Percentiles rank a stretch among this genome's conserved stretches.
Evolutionary conservation across 1,139 yeast species (phyloP).

Genomic region (Geotrichum candidum): DNA sequence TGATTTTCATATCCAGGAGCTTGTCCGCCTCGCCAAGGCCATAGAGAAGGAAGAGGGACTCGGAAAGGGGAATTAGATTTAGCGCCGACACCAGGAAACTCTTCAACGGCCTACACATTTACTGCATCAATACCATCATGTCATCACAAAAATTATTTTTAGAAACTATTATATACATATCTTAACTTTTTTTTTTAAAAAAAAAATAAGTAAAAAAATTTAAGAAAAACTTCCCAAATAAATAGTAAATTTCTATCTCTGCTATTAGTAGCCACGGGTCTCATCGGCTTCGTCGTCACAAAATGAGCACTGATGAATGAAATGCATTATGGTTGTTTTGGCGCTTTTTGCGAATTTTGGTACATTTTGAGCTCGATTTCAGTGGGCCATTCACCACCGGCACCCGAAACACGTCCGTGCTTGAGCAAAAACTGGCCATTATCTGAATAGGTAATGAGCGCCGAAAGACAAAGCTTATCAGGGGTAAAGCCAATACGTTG

Average conservation of each 20-base stretch:
- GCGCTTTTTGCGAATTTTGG: slow-evolving; percentile 3
- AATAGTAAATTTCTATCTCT: neutral
- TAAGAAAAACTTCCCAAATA: neutral
- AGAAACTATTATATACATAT: neutral
- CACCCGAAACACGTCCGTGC: slow-evolving; percentile 24
- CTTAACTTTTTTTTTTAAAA: neutral
- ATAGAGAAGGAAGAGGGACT: slow-evolving; percentile 4
- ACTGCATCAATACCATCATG: neutral
- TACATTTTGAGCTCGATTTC: slow-evolving; percentile 25
- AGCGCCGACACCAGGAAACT: too few species aligned
- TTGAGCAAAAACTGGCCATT: slow-evolving; percentile 28
- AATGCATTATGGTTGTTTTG: neutral
- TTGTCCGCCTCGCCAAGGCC: slow-evolving; percentile 28
- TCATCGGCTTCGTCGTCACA: neutral
- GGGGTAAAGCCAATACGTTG: slow-evolving; percentile 49
- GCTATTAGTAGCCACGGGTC: neutral
- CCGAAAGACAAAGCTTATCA: slow-evolving; percentile 30
- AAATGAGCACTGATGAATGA: neutral
- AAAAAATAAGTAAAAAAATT: neutral
- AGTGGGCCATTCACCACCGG: slow-evolving; percentile 31
- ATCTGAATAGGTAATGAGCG: slow-evolving; percentile 27
- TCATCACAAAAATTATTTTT: neutral
- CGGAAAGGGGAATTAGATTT: neutral
- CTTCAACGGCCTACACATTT: neutral
- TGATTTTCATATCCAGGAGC: slow-evolving; percentile 37